phyloP scores from a whole-genome alignment of 371 early-diverging fungal genomes.

The Syncephalastrum sp. region DNA sequence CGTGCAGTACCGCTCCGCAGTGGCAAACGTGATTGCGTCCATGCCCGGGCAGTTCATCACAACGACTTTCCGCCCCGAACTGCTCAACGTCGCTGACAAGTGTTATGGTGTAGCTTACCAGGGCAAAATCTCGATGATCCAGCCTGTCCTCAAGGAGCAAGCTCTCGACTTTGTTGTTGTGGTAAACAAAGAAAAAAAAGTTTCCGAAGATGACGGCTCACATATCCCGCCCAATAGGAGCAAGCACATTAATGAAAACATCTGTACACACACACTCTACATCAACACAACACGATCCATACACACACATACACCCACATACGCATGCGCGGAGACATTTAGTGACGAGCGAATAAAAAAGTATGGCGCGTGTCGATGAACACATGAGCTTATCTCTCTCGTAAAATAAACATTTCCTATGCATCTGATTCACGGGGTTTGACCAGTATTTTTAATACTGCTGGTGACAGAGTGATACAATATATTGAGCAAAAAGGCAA shows the following conservation, averaged over 20 bases:
- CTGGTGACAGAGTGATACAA: conserved; percentile 7
- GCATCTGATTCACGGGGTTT: no score
- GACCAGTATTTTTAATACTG: not conserved
- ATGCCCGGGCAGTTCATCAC: conserved; percentile 95
- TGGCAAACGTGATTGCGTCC: conserved; percentile 77
- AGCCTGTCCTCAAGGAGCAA: conserved; percentile 64
- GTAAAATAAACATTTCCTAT: no score
- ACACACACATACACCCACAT: conserved; percentile 4
- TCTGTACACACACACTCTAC: conserved; percentile 1
- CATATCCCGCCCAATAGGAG: conserved; percentile 10
- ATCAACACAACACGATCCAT: conserved; percentile 3
- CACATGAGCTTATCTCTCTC: no score
- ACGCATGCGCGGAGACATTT: conserved; percentile 3
- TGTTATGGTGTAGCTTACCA: conserved; percentile 97
- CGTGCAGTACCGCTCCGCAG: conserved; percentile 91
- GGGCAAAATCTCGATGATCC: conserved; percentile 77
- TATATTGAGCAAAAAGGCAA: conserved; percentile 5
- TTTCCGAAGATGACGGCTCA: not conserved
- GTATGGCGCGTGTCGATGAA: no score
- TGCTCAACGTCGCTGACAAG: conserved; percentile 88
- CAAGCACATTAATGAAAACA: conserved; percentile 14
- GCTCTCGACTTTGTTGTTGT: conserved; percentile 73
- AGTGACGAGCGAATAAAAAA: not conserved
- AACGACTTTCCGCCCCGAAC: conserved; percentile 97
- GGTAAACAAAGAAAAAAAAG: conserved; percentile 22